phyloP scores from a whole-genome alignment of 257 asterid genomes.

The Cruciata laevipes region DNA sequence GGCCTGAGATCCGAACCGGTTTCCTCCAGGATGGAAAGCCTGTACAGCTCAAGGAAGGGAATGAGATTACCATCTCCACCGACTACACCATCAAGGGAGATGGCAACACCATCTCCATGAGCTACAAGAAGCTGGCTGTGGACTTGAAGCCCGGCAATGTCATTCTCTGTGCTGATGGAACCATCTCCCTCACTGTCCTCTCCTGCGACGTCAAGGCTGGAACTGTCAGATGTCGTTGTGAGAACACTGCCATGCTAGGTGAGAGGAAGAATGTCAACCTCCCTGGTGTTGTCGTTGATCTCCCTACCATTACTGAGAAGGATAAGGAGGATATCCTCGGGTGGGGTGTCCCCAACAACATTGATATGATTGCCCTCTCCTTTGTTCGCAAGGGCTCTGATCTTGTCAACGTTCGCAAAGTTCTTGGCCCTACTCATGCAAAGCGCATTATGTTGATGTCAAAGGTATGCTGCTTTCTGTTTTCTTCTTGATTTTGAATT shows the following conservation, averaged over 20 bases:
- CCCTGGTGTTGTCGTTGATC: slow-evolving; percentile 85
- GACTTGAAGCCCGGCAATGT: slow-evolving; percentile 70
- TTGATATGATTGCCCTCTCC: slow-evolving; percentile 86
- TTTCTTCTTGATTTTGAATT: background rate
- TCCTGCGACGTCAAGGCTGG: slow-evolving; percentile 61
- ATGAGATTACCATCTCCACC: slow-evolving; percentile 55
- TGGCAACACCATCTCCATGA: slow-evolving; percentile 53
- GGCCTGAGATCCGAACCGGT: slow-evolving; percentile 89
- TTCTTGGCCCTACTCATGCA: slow-evolving; percentile 72
- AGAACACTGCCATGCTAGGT: slow-evolving; percentile 69
- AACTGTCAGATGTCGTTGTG: slow-evolving; percentile 67
- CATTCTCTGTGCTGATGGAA: slow-evolving; percentile 78
- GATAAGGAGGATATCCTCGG: slow-evolving; percentile 74
- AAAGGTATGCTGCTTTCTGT: slow-evolving; percentile 35
- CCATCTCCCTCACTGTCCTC: slow-evolving; percentile 59
- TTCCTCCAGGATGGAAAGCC: slow-evolving; percentile 67
- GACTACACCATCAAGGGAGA: slow-evolving; percentile 80
- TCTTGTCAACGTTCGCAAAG: slow-evolving; percentile 71
- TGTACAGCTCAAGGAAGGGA: slow-evolving; percentile 68
- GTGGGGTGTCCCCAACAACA: slow-evolving; percentile 85
- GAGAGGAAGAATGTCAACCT: slow-evolving; percentile 82
- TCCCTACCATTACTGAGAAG: slow-evolving; percentile 80
- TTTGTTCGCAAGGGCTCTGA: slow-evolving; percentile 89
- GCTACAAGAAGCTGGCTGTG: slow-evolving; percentile 60
- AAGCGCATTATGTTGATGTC: slow-evolving; percentile 71